Evolutionary conservation across 441 rosid genomes (phyloP).

Genomic region (Francoa sonchifolia): DNA sequence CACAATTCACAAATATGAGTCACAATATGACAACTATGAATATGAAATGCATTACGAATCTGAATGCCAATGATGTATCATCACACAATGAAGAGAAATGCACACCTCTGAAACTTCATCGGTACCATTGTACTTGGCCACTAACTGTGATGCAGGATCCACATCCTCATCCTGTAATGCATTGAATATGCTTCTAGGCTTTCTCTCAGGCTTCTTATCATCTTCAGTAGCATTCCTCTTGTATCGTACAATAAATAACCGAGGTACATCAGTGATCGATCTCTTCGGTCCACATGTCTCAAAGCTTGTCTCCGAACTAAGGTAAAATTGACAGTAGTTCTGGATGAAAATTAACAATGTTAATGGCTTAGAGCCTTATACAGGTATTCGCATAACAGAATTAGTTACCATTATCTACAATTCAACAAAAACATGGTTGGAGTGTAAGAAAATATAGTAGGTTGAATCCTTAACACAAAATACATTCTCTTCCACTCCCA

Average conservation of each 20-base stretch:
- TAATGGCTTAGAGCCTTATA: conserved; percentile 10
- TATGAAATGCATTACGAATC: too few species aligned
- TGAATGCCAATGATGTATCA: too few species aligned
- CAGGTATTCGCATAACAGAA: not conserved
- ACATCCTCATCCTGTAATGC: conserved; percentile 39
- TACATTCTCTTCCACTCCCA: too few species aligned
- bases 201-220: conserved; percentile 25
- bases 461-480: too few species aligned
- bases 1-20: too few species aligned
- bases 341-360: conserved; percentile 24
- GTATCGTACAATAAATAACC: conserved; percentile 74
- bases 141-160: conserved; percentile 87
- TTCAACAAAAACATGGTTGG: too few species aligned
- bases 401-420: too few species aligned
- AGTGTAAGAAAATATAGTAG: too few species aligned
- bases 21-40: too few species aligned
- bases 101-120: conserved; percentile 59
- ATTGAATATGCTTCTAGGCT: conserved; percentile 42
- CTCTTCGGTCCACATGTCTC: conserved; percentile 93
- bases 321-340: conserved; percentile 87
- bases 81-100: not conserved
- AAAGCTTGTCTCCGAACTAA: conserved; percentile 68
- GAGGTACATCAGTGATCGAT: conserved; percentile 60
- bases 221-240: conserved; percentile 63
- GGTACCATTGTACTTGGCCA: conserved; percentile 72